Evolutionary conservation across 129 eudicot species (phyloP), one percentile per base, ranked within the genome.

Genomic region (Flaveria linearis): DNA sequence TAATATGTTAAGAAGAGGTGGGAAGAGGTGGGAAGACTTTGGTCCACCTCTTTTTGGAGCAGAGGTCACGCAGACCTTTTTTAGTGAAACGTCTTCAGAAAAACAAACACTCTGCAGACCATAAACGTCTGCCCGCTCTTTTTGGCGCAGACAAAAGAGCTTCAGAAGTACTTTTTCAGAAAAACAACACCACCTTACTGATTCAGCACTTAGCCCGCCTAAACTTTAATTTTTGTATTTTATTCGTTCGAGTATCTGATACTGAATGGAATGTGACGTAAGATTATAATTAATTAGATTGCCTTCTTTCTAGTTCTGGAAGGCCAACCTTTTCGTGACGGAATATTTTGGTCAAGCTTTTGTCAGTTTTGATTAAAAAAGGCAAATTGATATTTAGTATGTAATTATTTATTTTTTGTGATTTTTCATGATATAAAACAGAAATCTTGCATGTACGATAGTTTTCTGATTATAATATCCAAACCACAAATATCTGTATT

Each of bases 261-360:
- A 26, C 5, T 28, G 47, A 36, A 65, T 64, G 67, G 67, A 36
- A 50, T 10, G 64, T 71, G 76, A 52, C 64, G 18, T 33, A 72
- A 52, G 50, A 72, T 52, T 0, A 39, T 65, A n/a, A 18, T 65
- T 65, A n/a, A 10, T 4, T 63, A 63, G 22, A 63, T 30, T 23
- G 69, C 43, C 20, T 6, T 30, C 22, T 17, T 63, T 63, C 69
- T 71, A 71, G 14, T 71, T 71, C 75, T 15, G 47, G 46, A 71
- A 50, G 62, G 25, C 61, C 60, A 43, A 43, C 17, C 61, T 71
- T 28, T 52, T 51, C 60, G 12, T 39, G 15, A 22, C 50, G 28
- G 42, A 20, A 16, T 36, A 30, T 65, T 30, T 65, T 65, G 49
- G 23, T n/a, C 56, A 26, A 26, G 49, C 28, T 52, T 20, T 14